Conservation (phyloP, 148 eudicot species). For the Drosera capensis region DNA sequence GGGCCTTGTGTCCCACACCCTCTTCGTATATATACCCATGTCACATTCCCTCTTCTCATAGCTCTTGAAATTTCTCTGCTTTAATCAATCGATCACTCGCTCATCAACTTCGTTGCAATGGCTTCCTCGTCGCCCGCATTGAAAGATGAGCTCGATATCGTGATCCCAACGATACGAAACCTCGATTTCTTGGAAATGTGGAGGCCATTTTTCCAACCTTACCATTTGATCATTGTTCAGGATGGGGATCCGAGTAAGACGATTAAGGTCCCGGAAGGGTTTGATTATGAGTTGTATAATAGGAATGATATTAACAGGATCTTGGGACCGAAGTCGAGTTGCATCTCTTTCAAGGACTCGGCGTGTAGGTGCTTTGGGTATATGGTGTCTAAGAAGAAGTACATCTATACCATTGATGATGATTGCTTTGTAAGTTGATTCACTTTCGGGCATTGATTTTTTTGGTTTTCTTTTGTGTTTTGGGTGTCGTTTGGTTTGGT, state of each 20-base stretch:
- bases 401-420: slow-evolving; percentile 51
- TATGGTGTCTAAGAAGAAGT: slow-evolving; percentile 65
- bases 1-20: too few species aligned
- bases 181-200: slow-evolving; percentile 54
- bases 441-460: not conserved
- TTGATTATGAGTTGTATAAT: slow-evolving; percentile 46
- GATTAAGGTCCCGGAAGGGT: slow-evolving; percentile 45
- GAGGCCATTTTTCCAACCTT: slow-evolving; percentile 44
- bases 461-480: not conserved
- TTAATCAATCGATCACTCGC: too few species aligned
- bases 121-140: slow-evolving; percentile 13
- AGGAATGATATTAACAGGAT: slow-evolving; percentile 42
- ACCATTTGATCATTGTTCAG: slow-evolving; percentile 49
- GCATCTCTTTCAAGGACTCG: slow-evolving; percentile 56
- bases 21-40: too few species aligned
- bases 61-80: too few species aligned
- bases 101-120: too few species aligned
- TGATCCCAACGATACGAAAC: slow-evolving; percentile 48
- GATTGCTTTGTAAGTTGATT: slow-evolving; percentile 52
- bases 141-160: slow-evolving; percentile 48
- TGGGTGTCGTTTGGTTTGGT: not conserved
- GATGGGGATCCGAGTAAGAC: slow-evolving; percentile 46
- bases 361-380: slow-evolving; percentile 58
- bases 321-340: slow-evolving; percentile 41
- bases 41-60: too few species aligned